Evolutionary conservation across 2,329 filamentous ascomycete genomes (phyloP).

Genomic region (Hypoxylon sp.): DNA sequence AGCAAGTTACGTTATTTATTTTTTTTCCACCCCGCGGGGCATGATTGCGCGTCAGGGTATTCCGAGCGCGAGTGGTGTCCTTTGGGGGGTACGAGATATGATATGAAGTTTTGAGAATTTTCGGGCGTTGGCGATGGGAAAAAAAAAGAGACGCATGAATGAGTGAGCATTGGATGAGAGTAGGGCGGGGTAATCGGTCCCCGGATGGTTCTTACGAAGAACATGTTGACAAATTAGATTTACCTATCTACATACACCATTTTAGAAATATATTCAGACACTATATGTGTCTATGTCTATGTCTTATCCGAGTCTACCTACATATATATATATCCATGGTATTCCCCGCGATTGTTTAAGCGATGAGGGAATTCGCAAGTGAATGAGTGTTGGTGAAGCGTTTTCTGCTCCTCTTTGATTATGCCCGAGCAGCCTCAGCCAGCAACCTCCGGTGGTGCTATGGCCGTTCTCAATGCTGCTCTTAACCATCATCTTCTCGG

Average conservation of each 20-base stretch:
- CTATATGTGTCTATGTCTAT: neutral
- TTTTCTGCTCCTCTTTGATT: neutral
- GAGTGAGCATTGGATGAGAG: no score
- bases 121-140: slow-evolving; percentile 27
- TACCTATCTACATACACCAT: no score
- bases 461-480: slow-evolving; percentile 48
- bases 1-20: slow-evolving; percentile 6
- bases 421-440: slow-evolving; percentile 23
- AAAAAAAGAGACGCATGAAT: no score
- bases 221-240: slow-evolving; percentile 23
- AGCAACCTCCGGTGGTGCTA: slow-evolving; percentile 15
- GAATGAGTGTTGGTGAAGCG: neutral
- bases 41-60: slow-evolving; percentile 11
- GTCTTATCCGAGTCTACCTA: neutral
- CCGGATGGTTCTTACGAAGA: slow-evolving; percentile 25
- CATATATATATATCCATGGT: no score
- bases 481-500: slow-evolving; percentile 47
- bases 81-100: neutral
- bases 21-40: neutral
- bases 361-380: neutral
- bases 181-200: slow-evolving; percentile 1
- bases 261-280: neutral
- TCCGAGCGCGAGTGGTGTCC: slow-evolving; percentile 2
- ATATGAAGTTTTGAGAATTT: slow-evolving; percentile 8
- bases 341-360: neutral